These are phyloP conservation scores for Gaeumannomyces tritici DNA, from an alignment of 2,329 filamentous ascomycete genomes.

Conservation along the genomic window DNA sequence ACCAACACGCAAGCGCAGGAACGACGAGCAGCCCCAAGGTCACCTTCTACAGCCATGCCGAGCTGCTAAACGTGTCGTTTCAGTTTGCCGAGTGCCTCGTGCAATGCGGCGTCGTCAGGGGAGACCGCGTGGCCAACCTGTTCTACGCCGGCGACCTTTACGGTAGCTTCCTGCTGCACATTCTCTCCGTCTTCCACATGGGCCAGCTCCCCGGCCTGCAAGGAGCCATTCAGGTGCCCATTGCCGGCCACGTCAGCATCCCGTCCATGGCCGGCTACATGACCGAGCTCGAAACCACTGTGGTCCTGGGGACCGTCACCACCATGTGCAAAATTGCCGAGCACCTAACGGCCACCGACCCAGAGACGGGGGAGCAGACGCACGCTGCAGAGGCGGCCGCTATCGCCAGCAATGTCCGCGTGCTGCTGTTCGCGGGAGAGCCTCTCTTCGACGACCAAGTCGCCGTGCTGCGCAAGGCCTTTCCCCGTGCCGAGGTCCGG, in stretches of 20 bases:
- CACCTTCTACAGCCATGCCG: constrained; percentile 1
- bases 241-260: background rate
- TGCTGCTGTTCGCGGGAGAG: constrained; percentile 5
- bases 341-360: background rate
- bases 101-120: constrained; percentile 1
- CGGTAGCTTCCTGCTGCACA: constrained; percentile 5
- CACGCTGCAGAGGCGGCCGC: no score
- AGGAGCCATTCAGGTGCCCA: constrained; percentile 2
- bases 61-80: background rate
- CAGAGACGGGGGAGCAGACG: background rate
- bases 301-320: constrained; percentile 4
- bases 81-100: background rate
- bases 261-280: constrained; percentile 4
- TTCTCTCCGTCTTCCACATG: constrained; percentile 2
- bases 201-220: no score
- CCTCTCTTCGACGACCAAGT: constrained; percentile 4
- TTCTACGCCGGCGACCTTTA: constrained; percentile 6
- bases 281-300: background rate
- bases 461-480: background rate
- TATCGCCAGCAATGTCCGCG: background rate
- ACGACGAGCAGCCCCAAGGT: constrained; percentile 6
- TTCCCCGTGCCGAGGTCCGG: constrained; percentile 1
- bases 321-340: constrained; percentile 5
- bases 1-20: background rate
- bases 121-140: constrained; percentile 3